Percentiles rank a stretch among this genome's conserved stretches.
Evolutionary conservation across 257 asterid species (phyloP).

Genomic region (Fraxinus pennsylvanica): DNA sequence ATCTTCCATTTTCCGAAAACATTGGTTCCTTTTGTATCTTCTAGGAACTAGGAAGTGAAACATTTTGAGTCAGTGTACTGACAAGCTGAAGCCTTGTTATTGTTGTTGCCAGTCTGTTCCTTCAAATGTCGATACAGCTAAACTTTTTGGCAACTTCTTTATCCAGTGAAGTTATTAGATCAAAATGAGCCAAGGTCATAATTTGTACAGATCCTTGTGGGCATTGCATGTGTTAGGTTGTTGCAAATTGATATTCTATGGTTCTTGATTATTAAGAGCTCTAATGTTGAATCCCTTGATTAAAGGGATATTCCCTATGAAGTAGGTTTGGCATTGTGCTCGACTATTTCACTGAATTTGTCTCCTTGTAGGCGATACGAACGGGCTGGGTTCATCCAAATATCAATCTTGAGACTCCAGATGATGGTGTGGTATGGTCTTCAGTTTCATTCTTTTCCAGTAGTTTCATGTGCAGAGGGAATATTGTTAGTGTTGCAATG

Average conservation of each 20-base stretch:
- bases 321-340: background rate
- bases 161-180: background rate
- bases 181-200: background rate
- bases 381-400: slow-evolving; percentile 98
- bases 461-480: background rate
- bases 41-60: too few relatives aligned
- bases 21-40: too few relatives aligned
- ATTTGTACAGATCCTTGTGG: background rate
- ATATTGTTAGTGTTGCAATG: background rate
- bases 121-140: too few relatives aligned
- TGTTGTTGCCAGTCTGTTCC: too few relatives aligned
- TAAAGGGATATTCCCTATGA: slow-evolving; percentile 20
- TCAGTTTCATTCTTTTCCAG: background rate
- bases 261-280: background rate
- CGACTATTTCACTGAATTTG: slow-evolving; percentile 9
- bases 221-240: background rate
- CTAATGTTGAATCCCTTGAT: background rate
- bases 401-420: slow-evolving; percentile 90
- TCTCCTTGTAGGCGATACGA: slow-evolving; percentile 73
- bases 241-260: background rate
- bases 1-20: too few relatives aligned
- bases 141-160: too few relatives aligned
- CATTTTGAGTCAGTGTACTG: too few relatives aligned
- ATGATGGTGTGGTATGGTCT: slow-evolving; percentile 76
- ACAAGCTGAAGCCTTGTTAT: too few relatives aligned